Base-by-base conservation (phyloP, 768 basidiomycete genomes). In the Trametes punicea region DNA sequence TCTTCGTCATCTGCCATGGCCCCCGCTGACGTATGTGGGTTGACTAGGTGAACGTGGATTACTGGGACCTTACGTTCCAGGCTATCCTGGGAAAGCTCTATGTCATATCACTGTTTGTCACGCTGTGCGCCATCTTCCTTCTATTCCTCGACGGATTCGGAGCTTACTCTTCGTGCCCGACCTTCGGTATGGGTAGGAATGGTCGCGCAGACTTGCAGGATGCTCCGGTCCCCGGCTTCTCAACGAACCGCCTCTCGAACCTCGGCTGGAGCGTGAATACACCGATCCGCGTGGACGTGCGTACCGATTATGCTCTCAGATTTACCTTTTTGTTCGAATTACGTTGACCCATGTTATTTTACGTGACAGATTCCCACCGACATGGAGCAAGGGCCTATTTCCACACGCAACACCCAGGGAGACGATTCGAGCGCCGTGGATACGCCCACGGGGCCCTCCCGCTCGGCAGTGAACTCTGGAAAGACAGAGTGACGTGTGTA, bases 81-180 rank as follows among this genome's bases (percentile, higher is more conserved):
- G 46, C 58, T 5, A 55, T 70, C 13, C 56, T 70, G 2, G 69
- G 69, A 3, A 70, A 70, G 49, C 55, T 70, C 31, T 70, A 70
- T 51, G 65, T 67, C 0, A 67, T 70, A 20, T 70, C 69, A 1
- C 56, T 70, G 0, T 67, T 70, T 13, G 64, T 63, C 18, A 67
- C 66, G 6, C 41, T 70, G 69, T 69, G 45, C 33, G 67, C 57
- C 5, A 5, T 10, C 9, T 15, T 30, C 23, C 18, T 48, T 25
- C 7, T 21, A 4, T 13, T 8, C 30, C 45, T 18, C 31, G 16
- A 9, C 3, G 25, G 11, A 30, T 20, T 23, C 13, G 10, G 25
- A 13, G 34, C 29, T 31, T 4, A 46, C 34, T 39, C 18, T 7
- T 33, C 10, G 30, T 8, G 6, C 6, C 20, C 38, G 15, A 29